These are phyloP conservation scores for Magnolia changhungtana DNA, from an alignment of 164 flowering plant species.

Conservation along the genomic window DNA sequence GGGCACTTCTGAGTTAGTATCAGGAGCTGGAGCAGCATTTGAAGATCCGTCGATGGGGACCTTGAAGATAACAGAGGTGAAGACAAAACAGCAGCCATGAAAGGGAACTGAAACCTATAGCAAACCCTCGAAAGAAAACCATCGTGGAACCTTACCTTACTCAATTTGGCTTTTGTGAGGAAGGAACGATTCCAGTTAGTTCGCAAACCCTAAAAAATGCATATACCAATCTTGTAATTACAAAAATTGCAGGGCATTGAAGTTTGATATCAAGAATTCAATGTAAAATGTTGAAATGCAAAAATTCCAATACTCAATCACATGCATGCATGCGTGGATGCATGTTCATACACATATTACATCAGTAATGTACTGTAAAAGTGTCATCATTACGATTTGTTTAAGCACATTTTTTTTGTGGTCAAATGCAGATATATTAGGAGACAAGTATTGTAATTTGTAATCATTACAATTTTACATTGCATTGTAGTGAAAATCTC, in stretches of 20 bases:
- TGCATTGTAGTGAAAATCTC: too few species aligned
- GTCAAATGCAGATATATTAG: too few species aligned
- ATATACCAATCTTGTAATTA: not conserved
- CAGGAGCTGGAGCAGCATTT: conserved; percentile 30
- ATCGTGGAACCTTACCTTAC: conserved; percentile 46
- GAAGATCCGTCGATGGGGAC: conserved; percentile 49
- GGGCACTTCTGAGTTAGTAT: conserved; percentile 23
- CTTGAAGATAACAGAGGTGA: conserved; percentile 27
- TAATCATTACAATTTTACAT: too few species aligned
- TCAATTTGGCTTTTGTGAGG: conserved; percentile 43
- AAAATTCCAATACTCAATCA: too few species aligned
- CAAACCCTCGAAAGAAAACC: conserved; percentile 24
- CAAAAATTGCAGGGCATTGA: not conserved
- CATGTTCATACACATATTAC: too few species aligned
- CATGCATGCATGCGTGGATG: too few species aligned
- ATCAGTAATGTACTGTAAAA: too few species aligned
- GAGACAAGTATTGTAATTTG: too few species aligned
- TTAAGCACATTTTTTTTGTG: too few species aligned
- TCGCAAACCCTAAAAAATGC: conserved; percentile 28
- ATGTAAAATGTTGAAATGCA: too few species aligned
- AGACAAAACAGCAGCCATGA: conserved; percentile 29
- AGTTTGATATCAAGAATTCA: too few species aligned
- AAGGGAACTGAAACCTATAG: conserved; percentile 24
- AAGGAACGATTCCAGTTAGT: conserved; percentile 24
- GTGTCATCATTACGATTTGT: too few species aligned